Percentiles rank a stretch among this genome's conserved stretches.
phyloP scores from a whole-genome alignment of 768 basidiomycete species.

The Hericium alpestre region DNA sequence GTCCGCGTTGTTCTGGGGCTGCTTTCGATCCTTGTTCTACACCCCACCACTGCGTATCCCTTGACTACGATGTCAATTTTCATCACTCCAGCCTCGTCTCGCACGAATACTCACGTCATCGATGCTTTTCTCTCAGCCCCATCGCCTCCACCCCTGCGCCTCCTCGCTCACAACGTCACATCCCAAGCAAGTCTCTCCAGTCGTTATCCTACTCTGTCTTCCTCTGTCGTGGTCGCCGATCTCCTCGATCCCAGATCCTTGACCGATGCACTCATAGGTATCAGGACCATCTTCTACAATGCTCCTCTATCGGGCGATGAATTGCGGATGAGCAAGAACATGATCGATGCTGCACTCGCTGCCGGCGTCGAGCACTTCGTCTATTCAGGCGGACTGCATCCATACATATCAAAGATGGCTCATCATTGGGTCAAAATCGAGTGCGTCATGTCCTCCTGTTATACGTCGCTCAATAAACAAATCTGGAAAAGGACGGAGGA shows the following conservation, averaged over 20 bases:
- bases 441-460: background rate
- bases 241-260: constrained; percentile 6
- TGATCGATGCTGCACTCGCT: constrained; percentile 11
- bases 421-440: constrained; percentile 11
- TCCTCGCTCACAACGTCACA: constrained; percentile 4
- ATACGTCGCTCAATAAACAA: too few relatives aligned
- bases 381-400: constrained; percentile 10
- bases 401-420: constrained; percentile 9
- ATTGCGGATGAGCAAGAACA: constrained; percentile 9
- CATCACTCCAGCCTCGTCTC: constrained; percentile 10
- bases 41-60: too few relatives aligned
- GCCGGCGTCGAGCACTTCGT: constrained; percentile 12
- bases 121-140: constrained; percentile 10
- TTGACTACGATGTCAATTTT: constrained; percentile 6
- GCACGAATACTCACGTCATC: constrained; percentile 9
- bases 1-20: too few relatives aligned
- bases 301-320: constrained; percentile 7
- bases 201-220: background rate
- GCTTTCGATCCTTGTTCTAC: too few relatives aligned
- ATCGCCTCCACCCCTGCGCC: constrained; percentile 6
- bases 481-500: too few relatives aligned
- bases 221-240: constrained; percentile 7
- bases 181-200: constrained; percentile 3
- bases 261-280: constrained; percentile 2
- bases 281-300: constrained; percentile 8